Base-by-base conservation (phyloP, 129 eudicot genomes). In the Helichrysum umbraculigerum region DNA sequence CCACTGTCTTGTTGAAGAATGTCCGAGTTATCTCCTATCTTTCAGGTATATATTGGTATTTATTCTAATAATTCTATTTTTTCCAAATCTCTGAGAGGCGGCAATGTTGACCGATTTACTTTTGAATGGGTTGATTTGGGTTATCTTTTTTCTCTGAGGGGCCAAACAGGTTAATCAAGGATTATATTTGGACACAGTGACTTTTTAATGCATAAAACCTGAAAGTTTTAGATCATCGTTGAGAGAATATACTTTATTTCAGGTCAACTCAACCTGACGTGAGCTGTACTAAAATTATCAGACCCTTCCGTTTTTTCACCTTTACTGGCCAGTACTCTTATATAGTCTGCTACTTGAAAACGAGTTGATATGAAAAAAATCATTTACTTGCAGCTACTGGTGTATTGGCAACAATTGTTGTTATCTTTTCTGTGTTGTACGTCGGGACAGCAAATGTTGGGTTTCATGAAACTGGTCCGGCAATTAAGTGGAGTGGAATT, bases 1-100 rank as follows among this genome's bases (percentile, higher is more conserved):
- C 99, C 32, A 91, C 90, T 9, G 94, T 89, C 66, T 86, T 88
- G 87, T 72, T 95, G 77, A 89, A 73, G 83, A 94, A 91, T 79
- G 76, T 91, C 16, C 88, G 90, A 61, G 74, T 87, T 29, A 81
- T 95, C 68, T 91, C 97, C 20, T 89, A 85, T 86, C 86, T 95
- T 28, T 95, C 99, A 86, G 98, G 98, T 88, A 75, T 22, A 62
- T 35, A 7, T 35, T 6, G 41, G 9, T 35, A 35, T 6, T 35
- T 6, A 73, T 56, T 37, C 0, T 66, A 28, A 3, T 22, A 64
- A 50, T 25, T 50, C 41, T 67, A 20, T 54, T 19, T 28, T 25
- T 30, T 25, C 6, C 51, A 15, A 30, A 32, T 12, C 14, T 2
- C 59, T 52, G 12, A 21, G 4, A 21, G 56, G 68, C 22, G 68